phyloP scores from a whole-genome alignment of 345 rosid species.

The Heritiera fomes region DNA sequence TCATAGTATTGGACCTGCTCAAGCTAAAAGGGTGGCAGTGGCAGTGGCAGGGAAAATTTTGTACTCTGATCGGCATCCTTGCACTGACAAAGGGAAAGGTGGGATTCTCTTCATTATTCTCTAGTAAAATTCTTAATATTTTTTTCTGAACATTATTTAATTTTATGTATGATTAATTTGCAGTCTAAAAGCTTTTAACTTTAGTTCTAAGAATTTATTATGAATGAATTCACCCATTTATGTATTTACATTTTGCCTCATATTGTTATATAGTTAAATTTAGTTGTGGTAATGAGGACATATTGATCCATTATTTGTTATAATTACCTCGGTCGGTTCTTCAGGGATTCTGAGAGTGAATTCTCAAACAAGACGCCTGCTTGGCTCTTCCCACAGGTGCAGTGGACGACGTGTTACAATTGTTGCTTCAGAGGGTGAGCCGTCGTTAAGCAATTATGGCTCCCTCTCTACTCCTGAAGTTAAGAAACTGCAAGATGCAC shows the following conservation, averaged over 20 bases:
- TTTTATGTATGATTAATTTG: conserved; percentile 3
- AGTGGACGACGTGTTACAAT: conserved; percentile 26
- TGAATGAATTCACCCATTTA: neutral
- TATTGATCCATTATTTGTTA: neutral
- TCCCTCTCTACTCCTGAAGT: conserved; percentile 31
- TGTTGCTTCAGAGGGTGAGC: conserved; percentile 16
- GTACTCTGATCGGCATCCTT: neutral
- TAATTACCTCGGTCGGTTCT: neutral
- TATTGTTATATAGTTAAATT: neutral
- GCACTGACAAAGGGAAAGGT: neutral
- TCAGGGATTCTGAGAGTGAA: neutral
- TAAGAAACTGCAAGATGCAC: conserved; percentile 38
- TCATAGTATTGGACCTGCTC: neutral
- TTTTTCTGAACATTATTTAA: neutral
- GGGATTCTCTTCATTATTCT: neutral
- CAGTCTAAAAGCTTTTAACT: neutral
- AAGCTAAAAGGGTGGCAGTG: neutral
- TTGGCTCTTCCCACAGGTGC: conserved; percentile 6
- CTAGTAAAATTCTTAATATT: neutral
- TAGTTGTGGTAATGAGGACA: neutral
- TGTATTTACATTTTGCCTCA: neutral
- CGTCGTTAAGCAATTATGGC: conserved; percentile 13
- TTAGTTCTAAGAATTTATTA: neutral
- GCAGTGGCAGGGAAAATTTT: too few relatives aligned
- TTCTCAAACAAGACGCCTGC: neutral